A percentile compares a stretch with the other conserved stretches of the same genome.
Conservation (phyloP, 805 yeast species). For the Starmera amethionina region DNA sequence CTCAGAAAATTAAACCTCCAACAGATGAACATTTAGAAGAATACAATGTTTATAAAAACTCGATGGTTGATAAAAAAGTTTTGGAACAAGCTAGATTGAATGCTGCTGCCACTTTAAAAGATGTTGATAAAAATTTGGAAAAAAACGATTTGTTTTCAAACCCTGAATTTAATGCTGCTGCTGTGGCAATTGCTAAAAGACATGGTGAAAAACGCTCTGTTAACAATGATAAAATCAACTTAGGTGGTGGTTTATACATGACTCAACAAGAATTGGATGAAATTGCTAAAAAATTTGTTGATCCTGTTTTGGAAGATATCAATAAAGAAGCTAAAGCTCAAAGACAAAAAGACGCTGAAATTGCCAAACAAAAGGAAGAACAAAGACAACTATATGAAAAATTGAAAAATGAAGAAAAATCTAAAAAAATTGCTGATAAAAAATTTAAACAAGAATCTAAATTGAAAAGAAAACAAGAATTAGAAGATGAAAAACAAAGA, state of each 20-base stretch:
- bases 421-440: constrained; percentile 29
- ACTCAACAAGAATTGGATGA: constrained; percentile 65
- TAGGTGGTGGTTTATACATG: constrained; percentile 86
- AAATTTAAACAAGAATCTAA: constrained; percentile 27
- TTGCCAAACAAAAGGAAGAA: constrained; percentile 25
- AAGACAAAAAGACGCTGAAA: constrained; percentile 44
- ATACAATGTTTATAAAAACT: constrained; percentile 20
- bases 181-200: constrained; percentile 67
- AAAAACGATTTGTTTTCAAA: constrained; percentile 30
- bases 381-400: constrained; percentile 29
- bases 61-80: constrained; percentile 32
- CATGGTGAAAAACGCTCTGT: constrained; percentile 47
- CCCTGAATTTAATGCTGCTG: constrained; percentile 57
- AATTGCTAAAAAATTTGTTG: constrained; percentile 71
- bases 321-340: constrained; percentile 59
- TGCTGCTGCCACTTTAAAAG: constrained; percentile 31
- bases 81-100: constrained; percentile 42
- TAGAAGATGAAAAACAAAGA: constrained; percentile 38
- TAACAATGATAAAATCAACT: constrained; percentile 46
- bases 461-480: constrained; percentile 31
- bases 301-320: constrained; percentile 75
- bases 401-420: constrained; percentile 29
- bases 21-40: constrained; percentile 37
- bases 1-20: constrained; percentile 28
- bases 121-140: constrained; percentile 31